Base-by-base conservation (phyloP, 208 protist genomes). In the Naegleria gruberi region DNA sequence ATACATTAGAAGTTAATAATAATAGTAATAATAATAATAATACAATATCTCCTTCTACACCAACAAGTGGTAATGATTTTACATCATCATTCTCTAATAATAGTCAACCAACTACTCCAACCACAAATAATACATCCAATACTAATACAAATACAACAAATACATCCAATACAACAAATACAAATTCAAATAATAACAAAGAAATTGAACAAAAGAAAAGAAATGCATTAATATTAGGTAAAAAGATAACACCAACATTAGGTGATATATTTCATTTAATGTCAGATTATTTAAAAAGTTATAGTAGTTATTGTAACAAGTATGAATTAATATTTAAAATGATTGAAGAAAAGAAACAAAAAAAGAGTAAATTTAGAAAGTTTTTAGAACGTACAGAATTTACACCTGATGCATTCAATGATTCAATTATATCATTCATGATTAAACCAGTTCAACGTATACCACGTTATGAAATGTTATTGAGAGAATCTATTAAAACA, bases 371-470 rank as follows among this genome's bases (percentile, higher is more conserved):
- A 40, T 88, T 88, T 42, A 57, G 34, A 88, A 88, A 88, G 26
- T 88, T 47, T 19, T 43, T 88, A 26, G 84, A 88, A 40, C 23
- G 19, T 6, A 65, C 6, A 42, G 44, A 88, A 88, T 47, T 40
- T 41, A 34, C 23, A 65, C 84, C 84, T 34, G 45, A 47, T 12
- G 10, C 15, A 0, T 12, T 43, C 19, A 34, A 44, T 88, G 37
- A 88, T 30, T 19, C 26, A 0, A 4, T 88, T 19, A 10, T 65
- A 37, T 15, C 8, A 8, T 88, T 88, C 23, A 40, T 88, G 45
- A 88, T 88, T 57, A 19, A n/a, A 23, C 84, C 84, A 30, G 84
- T 88, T 40, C 84, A 84, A 84, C 41, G 65, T 77, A 77, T 77
- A 37, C 65, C 65, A 45, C 17, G 84, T 41, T 88, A 88, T 65